phyloP scores from a whole-genome alignment of 768 basidiomycete genomes.

The Leucosporidium creatinivorum region DNA sequence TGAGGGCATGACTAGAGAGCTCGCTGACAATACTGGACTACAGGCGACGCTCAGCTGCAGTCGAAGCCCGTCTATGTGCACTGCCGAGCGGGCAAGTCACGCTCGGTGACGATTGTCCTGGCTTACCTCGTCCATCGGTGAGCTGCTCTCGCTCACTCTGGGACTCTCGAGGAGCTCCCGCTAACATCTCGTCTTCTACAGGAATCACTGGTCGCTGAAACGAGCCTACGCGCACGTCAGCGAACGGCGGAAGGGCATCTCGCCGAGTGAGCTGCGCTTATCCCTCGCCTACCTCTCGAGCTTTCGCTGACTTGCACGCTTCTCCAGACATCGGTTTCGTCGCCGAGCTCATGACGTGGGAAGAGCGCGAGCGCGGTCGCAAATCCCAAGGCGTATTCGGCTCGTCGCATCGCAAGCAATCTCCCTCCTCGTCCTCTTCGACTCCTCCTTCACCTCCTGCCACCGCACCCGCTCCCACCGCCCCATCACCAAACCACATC shows the following conservation, averaged over 20 bases:
- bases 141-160: not conserved
- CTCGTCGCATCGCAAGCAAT: not conserved
- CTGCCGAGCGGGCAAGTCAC: slow-evolving; percentile 91
- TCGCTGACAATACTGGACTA: no score
- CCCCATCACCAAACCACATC: no score
- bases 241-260: slow-evolving; percentile 86
- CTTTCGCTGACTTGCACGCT: not conserved
- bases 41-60: slow-evolving; percentile 86
- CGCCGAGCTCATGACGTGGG: slow-evolving; percentile 91
- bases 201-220: slow-evolving; percentile 92
- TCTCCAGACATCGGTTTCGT: slow-evolving; percentile 71
- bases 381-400: slow-evolving; percentile 2
- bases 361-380: slow-evolving; percentile 62
- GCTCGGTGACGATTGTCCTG: slow-evolving; percentile 93
- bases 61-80: slow-evolving; percentile 88
- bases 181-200: not conserved
- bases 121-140: slow-evolving; percentile 83
- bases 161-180: no score
- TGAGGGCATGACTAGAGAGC: no score
- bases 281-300: not conserved
- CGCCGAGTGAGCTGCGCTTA: slow-evolving; percentile 51
- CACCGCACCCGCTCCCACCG: no score
- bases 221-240: slow-evolving; percentile 85
- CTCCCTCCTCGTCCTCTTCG: not conserved
- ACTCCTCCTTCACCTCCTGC: no score